phyloP scores from a whole-genome alignment of 495 filamentous ascomycete genomes.

The Daldinia caldariorum region DNA sequence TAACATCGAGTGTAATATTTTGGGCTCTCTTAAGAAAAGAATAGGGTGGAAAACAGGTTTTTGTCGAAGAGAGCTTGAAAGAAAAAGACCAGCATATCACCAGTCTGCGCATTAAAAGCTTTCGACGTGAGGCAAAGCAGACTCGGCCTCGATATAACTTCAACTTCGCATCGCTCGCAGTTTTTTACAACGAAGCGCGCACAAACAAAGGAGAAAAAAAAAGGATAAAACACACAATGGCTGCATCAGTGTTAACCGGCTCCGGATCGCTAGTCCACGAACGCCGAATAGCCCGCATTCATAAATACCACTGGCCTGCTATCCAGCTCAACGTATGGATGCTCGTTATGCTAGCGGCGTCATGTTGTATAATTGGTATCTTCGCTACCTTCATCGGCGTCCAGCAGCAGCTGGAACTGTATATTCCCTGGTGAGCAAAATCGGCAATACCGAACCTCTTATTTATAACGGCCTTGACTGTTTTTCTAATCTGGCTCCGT shows the following conservation, averaged over 20 bases:
- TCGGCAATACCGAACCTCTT: not conserved
- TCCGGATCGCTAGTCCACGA: constrained; percentile 55
- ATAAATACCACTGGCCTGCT: constrained; percentile 93
- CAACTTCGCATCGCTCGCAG: not conserved
- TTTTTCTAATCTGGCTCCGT: constrained; percentile 2
- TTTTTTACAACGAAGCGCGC: not conserved
- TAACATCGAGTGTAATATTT: not conserved
- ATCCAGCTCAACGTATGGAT: constrained; percentile 93
- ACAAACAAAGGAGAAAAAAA: not conserved
- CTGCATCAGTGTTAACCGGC: constrained; percentile 53
- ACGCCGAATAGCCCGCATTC: constrained; percentile 59
- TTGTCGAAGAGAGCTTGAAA: not conserved
- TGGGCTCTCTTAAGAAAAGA: not conserved
- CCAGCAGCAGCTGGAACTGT: constrained; percentile 74
- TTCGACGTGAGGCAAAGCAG: no score
- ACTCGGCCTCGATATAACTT: no score
- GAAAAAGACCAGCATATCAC: no score
- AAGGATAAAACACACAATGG: constrained; percentile 39
- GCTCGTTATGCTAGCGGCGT: constrained; percentile 82
- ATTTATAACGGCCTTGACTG: not conserved
- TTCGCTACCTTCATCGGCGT: constrained; percentile 84
- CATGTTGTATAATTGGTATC: constrained; percentile 83
- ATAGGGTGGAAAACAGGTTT: not conserved
- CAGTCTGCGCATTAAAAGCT: no score
- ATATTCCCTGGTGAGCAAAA: constrained; percentile 80